Evolutionary conservation across 805 yeast species (phyloP).

Genomic region (Pichia membranifaciens): DNA sequence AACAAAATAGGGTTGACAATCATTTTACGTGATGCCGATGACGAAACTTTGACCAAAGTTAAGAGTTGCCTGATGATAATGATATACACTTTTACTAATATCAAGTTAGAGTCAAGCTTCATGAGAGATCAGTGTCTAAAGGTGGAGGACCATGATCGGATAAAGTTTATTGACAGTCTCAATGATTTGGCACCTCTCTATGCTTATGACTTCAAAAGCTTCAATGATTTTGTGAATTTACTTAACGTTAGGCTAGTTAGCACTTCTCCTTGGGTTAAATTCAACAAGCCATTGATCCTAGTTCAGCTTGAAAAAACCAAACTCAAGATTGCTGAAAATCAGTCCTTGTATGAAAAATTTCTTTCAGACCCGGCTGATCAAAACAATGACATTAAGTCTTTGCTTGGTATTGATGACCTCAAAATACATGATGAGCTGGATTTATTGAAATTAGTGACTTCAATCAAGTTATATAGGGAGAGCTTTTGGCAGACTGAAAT

Average conservation of each 20-base stretch:
- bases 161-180: slow-evolving; percentile 8
- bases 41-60: slow-evolving; percentile 53
- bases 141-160: slow-evolving; percentile 7
- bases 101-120: slow-evolving; percentile 71
- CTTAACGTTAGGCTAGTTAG: slow-evolving; percentile 56
- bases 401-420: slow-evolving; percentile 14
- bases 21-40: slow-evolving; percentile 74
- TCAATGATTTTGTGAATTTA: slow-evolving; percentile 26
- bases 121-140: slow-evolving; percentile 65
- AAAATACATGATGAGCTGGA: slow-evolving; percentile 21
- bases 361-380: neutral
- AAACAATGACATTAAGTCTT: neutral
- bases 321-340: slow-evolving; percentile 21
- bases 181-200: slow-evolving; percentile 17
- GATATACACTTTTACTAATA: slow-evolving; percentile 71
- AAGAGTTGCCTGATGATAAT: slow-evolving; percentile 78
- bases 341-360: neutral
- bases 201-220: slow-evolving; percentile 21
- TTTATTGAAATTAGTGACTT: slow-evolving; percentile 33
- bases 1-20: slow-evolving; percentile 75
- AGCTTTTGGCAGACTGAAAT: slow-evolving; percentile 27
- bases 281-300: slow-evolving; percentile 51
- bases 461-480: slow-evolving; percentile 24
- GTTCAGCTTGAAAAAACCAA: slow-evolving; percentile 22
- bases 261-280: slow-evolving; percentile 78